Evolutionary conservation across 2,329 filamentous ascomycete species (phyloP), one percentile per base, ranked within the genome.

Genomic region (Aschersonia sp.): DNA sequence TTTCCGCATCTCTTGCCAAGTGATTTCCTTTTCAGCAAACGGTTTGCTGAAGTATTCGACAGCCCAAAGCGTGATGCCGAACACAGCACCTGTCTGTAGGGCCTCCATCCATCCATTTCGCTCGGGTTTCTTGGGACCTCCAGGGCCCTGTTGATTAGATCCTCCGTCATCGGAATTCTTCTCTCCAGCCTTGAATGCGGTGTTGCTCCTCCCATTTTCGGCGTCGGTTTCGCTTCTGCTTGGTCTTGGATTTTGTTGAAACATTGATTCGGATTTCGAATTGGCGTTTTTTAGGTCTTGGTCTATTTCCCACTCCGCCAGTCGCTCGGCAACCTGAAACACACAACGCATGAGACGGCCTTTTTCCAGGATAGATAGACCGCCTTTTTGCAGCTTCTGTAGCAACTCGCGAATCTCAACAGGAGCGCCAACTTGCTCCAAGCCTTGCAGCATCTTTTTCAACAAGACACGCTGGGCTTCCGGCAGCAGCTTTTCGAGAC

Each of bases 1-100:
- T 56, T 80, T 89, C 53, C 86, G 76, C 68, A 98, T 87, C 68
- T 98, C 92, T 67, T 98, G 89, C 87, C 88, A 98, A 48, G 92
- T 97, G 50, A 98, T 96, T 61, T 98, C 90, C 58, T 67, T 66
- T 53, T 72, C 68, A 4, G 66, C 65, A 52, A 71, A 67, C 30
- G 70, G 54, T 53, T 66, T 66, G 55, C 60, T 60, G 46, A 67
- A 55, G 7, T 58, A 57, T 33, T 66, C 68, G 6, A 75, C 56
- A 42, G 68, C 68, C 53, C 68, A 72, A 6, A 68, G 64, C 30
- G 87, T 74, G 49, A 90, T 68, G 51, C 70, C 72, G 31, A 68
- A 67, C 8, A 68, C 54, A 14, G 64, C 52, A 49, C 56, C 59
- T 33, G 63, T 64, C 46, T 66, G 63, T 2, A 66, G 48, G 22